A percentile compares a stretch with the other conserved stretches of the same genome.
Evolutionary conservation across 1,284 basidiomycete genomes (phyloP).

Genomic region (Sporisorium iseilematis-ciliati): DNA sequence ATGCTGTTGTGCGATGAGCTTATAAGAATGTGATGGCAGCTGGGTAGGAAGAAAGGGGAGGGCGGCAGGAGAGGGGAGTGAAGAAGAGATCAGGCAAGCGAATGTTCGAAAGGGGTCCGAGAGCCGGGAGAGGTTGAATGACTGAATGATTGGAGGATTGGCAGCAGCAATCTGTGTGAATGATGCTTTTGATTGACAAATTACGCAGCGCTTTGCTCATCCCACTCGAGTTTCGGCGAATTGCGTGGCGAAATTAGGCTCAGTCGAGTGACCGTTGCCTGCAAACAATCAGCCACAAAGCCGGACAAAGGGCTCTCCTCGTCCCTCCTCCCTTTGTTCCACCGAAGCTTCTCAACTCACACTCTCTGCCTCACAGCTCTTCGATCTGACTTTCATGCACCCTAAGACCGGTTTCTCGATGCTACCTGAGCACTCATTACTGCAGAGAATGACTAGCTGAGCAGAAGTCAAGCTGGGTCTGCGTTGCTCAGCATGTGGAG

Average conservation of each 20-base stretch:
- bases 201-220: constrained; percentile 35
- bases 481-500: constrained; percentile 12
- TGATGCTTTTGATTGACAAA: background rate
- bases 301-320: background rate
- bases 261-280: background rate
- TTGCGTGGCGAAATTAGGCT: constrained; percentile 1
- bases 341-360: background rate
- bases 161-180: background rate
- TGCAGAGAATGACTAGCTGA: background rate
- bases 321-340: background rate
- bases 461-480: background rate
- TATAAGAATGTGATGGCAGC: background rate
- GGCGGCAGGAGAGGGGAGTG: too few relatives aligned
- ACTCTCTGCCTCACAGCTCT: too few relatives aligned
- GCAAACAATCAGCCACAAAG: background rate
- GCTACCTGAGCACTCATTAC: background rate
- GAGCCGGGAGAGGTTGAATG: constrained; percentile 3
- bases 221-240: constrained; percentile 13
- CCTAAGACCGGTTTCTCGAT: background rate
- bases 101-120: constrained; percentile 19
- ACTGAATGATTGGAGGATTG: background rate
- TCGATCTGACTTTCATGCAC: too few relatives aligned
- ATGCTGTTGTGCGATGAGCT: background rate
- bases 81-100: background rate
- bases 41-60: background rate